A percentile compares a stretch with the other conserved stretches of the same genome.
phyloP scores from a whole-genome alignment of 192 early-diverging fungal genomes.

The Coemansia sp. region DNA sequence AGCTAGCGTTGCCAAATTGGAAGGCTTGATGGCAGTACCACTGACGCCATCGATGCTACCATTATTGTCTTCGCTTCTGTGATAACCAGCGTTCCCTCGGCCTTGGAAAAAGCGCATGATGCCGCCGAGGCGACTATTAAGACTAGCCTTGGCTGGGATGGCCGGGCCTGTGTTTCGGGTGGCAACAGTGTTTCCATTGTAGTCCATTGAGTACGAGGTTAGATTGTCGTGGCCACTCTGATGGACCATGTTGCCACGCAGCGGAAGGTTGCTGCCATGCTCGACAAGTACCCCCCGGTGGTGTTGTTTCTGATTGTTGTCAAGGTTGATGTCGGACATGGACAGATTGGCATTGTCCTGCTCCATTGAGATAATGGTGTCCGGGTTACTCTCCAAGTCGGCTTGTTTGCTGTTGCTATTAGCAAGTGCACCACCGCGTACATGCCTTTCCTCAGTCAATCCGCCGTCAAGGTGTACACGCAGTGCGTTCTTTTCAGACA shows the following conservation, averaged over 20 bases:
- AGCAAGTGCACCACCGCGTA: neutral
- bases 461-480: constrained; percentile 39
- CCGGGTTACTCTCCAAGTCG: constrained; percentile 50
- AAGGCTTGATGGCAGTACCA: constrained; percentile 16
- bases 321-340: constrained; percentile 25
- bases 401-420: constrained; percentile 14
- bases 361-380: constrained; percentile 38
- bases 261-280: neutral
- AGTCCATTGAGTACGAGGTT: constrained; percentile 10
- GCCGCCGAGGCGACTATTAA: constrained; percentile 16
- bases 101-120: constrained; percentile 20
- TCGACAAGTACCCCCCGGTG: constrained; percentile 12
- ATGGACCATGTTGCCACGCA: neutral
- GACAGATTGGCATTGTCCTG: constrained; percentile 8
- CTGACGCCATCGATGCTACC: constrained; percentile 3
- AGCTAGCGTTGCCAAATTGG: constrained; percentile 43
- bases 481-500: constrained; percentile 37
- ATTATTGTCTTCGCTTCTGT: neutral
- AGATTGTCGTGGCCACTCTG: constrained; percentile 1
- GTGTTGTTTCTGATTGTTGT: constrained; percentile 22
- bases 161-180: neutral
- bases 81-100: neutral
- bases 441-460: neutral
- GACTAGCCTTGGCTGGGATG: neutral
- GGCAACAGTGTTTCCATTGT: neutral